Evolutionary conservation across 139 green algal species (phyloP).

Genomic region (Closterium sp.): DNA sequence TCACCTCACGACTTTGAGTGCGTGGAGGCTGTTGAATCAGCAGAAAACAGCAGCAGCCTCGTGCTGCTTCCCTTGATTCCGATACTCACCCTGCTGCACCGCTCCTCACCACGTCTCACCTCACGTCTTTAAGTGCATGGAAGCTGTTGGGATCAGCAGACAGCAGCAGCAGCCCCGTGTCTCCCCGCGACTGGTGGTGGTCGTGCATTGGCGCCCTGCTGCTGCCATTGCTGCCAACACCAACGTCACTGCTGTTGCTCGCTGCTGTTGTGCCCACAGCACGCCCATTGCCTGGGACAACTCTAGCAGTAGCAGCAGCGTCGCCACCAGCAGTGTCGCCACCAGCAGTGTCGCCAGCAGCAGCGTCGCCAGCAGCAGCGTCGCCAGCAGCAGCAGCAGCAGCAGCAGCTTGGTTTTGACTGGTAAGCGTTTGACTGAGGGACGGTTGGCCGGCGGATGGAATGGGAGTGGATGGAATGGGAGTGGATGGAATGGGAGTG

Average conservation of each 20-base stretch:
- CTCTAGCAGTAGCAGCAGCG: too few relatives aligned
- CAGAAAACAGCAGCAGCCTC: constrained; percentile 3
- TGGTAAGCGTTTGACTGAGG: neutral
- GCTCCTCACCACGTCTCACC: neutral
- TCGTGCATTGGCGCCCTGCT: neutral
- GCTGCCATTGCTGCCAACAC: neutral
- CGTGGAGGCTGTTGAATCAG: neutral
- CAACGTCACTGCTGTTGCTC: neutral
- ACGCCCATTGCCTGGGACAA: too few relatives aligned
- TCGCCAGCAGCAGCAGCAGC: neutral
- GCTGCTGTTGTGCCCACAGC: neutral
- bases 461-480: too few relatives aligned
- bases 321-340: too few relatives aligned
- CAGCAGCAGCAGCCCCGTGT: constrained; percentile 3
- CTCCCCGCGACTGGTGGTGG: neutral
- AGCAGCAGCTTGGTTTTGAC: neutral
- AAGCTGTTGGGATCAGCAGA: constrained; percentile 14
- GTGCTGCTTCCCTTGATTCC: neutral
- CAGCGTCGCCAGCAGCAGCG: too few relatives aligned
- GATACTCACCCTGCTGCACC: too few relatives aligned
- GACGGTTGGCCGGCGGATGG: too few relatives aligned
- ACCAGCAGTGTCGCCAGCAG: neutral
- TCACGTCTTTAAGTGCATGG: constrained; percentile 23
- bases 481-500: neutral
- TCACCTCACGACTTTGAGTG: constrained; percentile 22